Base-by-base conservation (phyloP, 1,284 basidiomycete genomes). In the Ceratorhiza oryzae-sativae region DNA sequence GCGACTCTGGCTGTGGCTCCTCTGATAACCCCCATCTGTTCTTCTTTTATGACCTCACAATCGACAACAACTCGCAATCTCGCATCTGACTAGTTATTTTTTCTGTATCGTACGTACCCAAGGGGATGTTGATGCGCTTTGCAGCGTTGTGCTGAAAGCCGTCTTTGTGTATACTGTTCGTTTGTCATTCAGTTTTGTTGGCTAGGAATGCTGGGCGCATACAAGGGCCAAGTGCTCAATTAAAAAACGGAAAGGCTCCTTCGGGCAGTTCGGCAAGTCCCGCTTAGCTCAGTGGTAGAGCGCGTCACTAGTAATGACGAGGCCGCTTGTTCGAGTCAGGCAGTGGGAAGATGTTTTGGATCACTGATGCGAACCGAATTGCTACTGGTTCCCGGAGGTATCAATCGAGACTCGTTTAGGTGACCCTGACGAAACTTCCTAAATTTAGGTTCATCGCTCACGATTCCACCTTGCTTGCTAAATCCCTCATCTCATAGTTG, bases 81-180 rank as follows among this genome's bases (percentile, higher is more conserved):
- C 51, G 51, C 51, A 53, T 53, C 51, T 53, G 51, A 53, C 51
- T 53, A 25, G 51, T 53, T 53, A 53, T 53, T 53, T n/a, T 53
- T 53, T 53, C 51, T 53, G 51, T 53, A 53, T 53, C 51, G 51
- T 53, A 53, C 51, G 8, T 53, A 32, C 27, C 9, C 10, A 10
- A 27, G 51, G 20, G 51, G 23, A 25, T 39, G 36, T 6, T 39
- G 51, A 27, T 25, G 27, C 8, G 51, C 51, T 53, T 6, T 9
- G 12, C 23, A 4, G 18, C 18, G 51, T 20, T 10, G 48, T 15
- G 27, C 20, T 13, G 51, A 25, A 32, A 53, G 51, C 51, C 15
- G 23, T 53, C 51, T 53, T 27, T 53, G 51, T 53, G 51, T 53
- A 53, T 53, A 53, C 51, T 53, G 51, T 53, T 53, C 51, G 51